These are phyloP conservation scores for Plasmodium falciparum DNA, from an alignment of 169 alveolate species.

Conservation along the genomic window DNA sequence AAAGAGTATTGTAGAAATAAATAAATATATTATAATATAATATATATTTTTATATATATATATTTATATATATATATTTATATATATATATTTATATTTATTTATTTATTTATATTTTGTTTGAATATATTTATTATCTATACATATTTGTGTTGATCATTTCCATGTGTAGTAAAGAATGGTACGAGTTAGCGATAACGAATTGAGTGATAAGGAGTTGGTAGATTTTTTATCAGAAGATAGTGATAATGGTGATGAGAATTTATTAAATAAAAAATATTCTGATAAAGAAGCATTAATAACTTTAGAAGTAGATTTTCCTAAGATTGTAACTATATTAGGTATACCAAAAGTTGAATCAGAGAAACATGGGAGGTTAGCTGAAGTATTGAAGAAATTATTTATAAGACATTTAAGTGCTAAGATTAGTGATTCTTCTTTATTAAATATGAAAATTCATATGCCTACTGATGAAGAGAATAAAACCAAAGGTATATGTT, in stretches of 20 bases:
- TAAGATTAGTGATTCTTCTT: slow-evolving; percentile 78
- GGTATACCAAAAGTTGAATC: slow-evolving; percentile 81
- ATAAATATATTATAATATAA: no score
- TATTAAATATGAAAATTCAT: slow-evolving; percentile 69
- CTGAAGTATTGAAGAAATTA: slow-evolving; percentile 78
- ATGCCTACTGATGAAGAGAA: slow-evolving; percentile 80
- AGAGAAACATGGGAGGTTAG: slow-evolving; percentile 80
- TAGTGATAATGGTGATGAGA: slow-evolving; percentile 81
- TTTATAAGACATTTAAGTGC: slow-evolving; percentile 77
- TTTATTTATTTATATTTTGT: no score
- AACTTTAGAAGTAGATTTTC: slow-evolving; percentile 77
- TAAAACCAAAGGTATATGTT: slow-evolving; percentile 78
- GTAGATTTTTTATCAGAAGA: slow-evolving; percentile 80
- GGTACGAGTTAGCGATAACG: slow-evolving; percentile 78
- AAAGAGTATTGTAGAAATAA: no score
- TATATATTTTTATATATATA: no score
- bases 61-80: no score
- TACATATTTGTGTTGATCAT: not conserved
- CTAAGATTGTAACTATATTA: slow-evolving; percentile 75
- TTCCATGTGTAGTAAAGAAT: slow-evolving; percentile 18
- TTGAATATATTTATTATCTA: not conserved
- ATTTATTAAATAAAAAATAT: slow-evolving; percentile 75
- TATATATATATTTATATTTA: no score
- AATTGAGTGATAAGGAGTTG: slow-evolving; percentile 77
- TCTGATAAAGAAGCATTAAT: slow-evolving; percentile 80